Base-by-base conservation (phyloP, 805 yeast species). In the Schizosaccharomyces japonicus region DNA sequence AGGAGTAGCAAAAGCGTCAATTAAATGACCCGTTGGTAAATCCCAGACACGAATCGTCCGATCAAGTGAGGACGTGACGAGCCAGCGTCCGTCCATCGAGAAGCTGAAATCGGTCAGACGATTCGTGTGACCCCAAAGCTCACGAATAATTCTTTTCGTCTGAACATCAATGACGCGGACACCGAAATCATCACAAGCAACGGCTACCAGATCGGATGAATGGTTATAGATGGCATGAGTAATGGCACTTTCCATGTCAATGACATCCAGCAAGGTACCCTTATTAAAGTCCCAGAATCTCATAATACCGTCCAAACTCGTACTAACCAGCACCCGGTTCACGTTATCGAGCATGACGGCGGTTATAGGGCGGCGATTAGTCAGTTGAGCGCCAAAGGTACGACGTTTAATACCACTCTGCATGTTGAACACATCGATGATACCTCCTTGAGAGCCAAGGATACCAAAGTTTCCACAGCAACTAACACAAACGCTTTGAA, bases 31-130 rank as follows among this genome's bases (percentile, higher is more conserved):
- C 1, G 95, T 80, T 39, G 96, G 96, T 50, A 90, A 70, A 60
- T 90, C 96, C 96, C 96, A 90, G 0, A 95, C 83, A 57, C 98
- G 73, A 45, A 90, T 67, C 0, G 96, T 84, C 1, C 81, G 70
- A 59, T 90, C 99, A 51, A 84, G 66, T 0, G 84, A 71, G 1
- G 81, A 76, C 23, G 90, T 75, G 6, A 90, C 76, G 31, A 90
- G 65, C 95, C 96, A 90, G 60, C 95, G 75, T 31, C 95, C 96
- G 60, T 85, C 87, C 3, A 94, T 92, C 3, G 93, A 77, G 58
- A 90, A 87, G 59, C 82, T 95, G 59, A 87, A 61, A 1, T 81
- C 70, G 0, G 95, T 84, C 53, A 90, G 76, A 56, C 94, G 70
- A 61, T 85, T 84, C 10, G 78, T 69, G 58, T 90, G 98, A 3